Percentiles rank a stretch among this genome's conserved stretches.
phyloP scores from a whole-genome alignment of 139 green algal species.

The Marvania coccoides region DNA sequence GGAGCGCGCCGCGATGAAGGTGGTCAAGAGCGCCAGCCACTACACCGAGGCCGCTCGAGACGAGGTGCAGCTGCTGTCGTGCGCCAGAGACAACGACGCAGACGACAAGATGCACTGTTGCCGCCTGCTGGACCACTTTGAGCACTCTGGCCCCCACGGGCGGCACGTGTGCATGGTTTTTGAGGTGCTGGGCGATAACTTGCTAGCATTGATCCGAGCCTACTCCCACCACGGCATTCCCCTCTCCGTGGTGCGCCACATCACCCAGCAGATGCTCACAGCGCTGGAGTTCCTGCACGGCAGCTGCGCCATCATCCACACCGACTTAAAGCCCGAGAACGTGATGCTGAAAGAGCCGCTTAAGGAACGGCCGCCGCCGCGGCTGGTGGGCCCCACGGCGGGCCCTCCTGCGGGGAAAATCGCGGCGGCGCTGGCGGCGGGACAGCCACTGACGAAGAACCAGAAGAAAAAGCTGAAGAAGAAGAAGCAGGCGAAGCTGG shows the following conservation, averaged over 20 bases:
- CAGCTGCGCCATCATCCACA: slow-evolving; percentile 81
- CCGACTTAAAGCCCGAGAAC: slow-evolving; percentile 96
- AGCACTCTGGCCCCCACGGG: slow-evolving; percentile 87
- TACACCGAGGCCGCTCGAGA: slow-evolving; percentile 97
- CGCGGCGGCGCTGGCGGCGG: slow-evolving; percentile 7
- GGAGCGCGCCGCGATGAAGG: slow-evolving; percentile 47
- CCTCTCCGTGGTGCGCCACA: slow-evolving; percentile 68
- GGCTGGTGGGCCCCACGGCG: slow-evolving; percentile 2
- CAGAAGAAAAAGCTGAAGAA: slow-evolving; percentile 88
- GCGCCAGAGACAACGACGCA: slow-evolving; percentile 65
- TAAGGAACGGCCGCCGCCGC: slow-evolving; percentile 56
- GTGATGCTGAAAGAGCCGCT: slow-evolving; percentile 81
- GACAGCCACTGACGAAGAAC: slow-evolving; percentile 63
- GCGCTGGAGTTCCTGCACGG: slow-evolving; percentile 90
- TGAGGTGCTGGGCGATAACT: slow-evolving; percentile 82
- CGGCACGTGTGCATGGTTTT: slow-evolving; percentile 98
- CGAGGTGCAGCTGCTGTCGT: slow-evolving; percentile 84
- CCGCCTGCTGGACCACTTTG: slow-evolving; percentile 84
- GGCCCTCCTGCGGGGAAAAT: slow-evolving; percentile 27
- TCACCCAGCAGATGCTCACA: slow-evolving; percentile 76
- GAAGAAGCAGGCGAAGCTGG: slow-evolving; percentile 47
- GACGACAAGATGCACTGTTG: slow-evolving; percentile 51
- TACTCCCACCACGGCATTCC: slow-evolving; percentile 68
- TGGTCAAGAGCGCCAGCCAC: slow-evolving; percentile 92
- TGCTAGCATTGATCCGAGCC: slow-evolving; percentile 65